These are phyloP conservation scores for Lasiodiplodia gonubiensis DNA, from an alignment of 2,329 filamentous ascomycete species.

Conservation along the genomic window DNA sequence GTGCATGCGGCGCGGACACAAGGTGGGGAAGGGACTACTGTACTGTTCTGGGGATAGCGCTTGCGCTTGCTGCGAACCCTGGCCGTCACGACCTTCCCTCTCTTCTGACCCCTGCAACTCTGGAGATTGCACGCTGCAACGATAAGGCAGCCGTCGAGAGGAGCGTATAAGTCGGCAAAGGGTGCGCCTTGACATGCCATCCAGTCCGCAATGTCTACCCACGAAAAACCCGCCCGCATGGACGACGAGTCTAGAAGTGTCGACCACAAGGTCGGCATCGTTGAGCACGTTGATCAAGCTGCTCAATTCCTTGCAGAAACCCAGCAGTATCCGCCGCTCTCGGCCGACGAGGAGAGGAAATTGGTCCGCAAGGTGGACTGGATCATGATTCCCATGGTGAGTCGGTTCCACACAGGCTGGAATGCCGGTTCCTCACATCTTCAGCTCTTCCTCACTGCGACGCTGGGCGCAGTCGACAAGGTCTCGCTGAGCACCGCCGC, in stretches of 20 bases:
- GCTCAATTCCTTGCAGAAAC: constrained; percentile 36
- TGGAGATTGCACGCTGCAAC: background rate
- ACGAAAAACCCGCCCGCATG: constrained; percentile 9
- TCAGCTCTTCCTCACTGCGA: constrained; percentile 25
- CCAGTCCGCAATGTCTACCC: background rate
- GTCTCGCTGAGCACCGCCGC: constrained; percentile 50
- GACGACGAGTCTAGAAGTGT: constrained; percentile 1
- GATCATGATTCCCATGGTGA: constrained; percentile 27
- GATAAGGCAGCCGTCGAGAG: background rate
- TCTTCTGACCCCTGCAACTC: constrained; percentile 4
- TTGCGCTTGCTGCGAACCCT: too few species aligned
- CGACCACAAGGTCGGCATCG: constrained; percentile 17
- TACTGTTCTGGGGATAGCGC: background rate
- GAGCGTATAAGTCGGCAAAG: background rate
- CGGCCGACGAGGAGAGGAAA: constrained; percentile 36
- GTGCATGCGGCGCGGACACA: background rate
- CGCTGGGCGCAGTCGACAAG: constrained; percentile 52
- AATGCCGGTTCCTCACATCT: constrained; percentile 49
- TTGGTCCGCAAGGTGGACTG: constrained; percentile 30
- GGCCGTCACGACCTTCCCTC: constrained; percentile 19
- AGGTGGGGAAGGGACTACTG: background rate
- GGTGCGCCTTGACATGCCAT: background rate
- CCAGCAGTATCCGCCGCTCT: constrained; percentile 33
- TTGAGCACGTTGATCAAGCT: constrained; percentile 35
- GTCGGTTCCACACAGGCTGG: constrained; percentile 43